Base-by-base conservation (phyloP, 2,329 filamentous ascomycete species). In the Aspergillus thermomutatus region DNA sequence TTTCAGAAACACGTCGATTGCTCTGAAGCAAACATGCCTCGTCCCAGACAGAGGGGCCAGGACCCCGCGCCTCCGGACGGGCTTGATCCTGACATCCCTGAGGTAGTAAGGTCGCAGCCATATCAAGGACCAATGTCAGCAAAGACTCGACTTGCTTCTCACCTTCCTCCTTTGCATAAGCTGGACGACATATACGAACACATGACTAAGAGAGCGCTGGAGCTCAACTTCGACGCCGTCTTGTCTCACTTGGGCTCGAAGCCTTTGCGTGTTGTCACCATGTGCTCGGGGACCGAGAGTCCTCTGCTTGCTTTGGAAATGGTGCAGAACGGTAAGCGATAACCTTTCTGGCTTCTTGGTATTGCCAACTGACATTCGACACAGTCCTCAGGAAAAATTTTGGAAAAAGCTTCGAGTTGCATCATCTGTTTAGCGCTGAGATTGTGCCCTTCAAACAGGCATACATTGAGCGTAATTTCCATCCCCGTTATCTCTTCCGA, bases 261-360 rank as follows among this genome's bases (percentile, higher is more conserved):
- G 55, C 75, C 51, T 69, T 76, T 88, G 26, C 73, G 80, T 8
- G 76, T 92, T 26, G 88, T 82, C 0, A 93, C 90, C 0, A 84
- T 92, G 77, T 92, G 89, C 68, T 92, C 89, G 1, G 90, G 90
- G 0, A 92, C 90, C 0, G 90, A 93, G 63, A 85, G 85, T 4
- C 90, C 90, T 0, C 73, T 93, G 1, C 77, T 92, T 1, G 86
- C 87, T 0, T 67, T 91, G 14, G 75, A 84, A 14, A 76, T 87
- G 69, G 72, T 91, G 48, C 70, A 74, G 41, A 75, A 82, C 17
- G 74, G 80, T 72, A 68, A 69, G 65, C 67, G 3, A 34, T 41
- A 19, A 11, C 11, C 10, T 9, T 28, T 21, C 21, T 11, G 17
- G 17, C 11, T 34, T 11, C 26, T 19, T 19, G 4, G 10, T 11